phyloP scores from a whole-genome alignment of 495 filamentous ascomycete genomes.

The Xylaria longipes region DNA sequence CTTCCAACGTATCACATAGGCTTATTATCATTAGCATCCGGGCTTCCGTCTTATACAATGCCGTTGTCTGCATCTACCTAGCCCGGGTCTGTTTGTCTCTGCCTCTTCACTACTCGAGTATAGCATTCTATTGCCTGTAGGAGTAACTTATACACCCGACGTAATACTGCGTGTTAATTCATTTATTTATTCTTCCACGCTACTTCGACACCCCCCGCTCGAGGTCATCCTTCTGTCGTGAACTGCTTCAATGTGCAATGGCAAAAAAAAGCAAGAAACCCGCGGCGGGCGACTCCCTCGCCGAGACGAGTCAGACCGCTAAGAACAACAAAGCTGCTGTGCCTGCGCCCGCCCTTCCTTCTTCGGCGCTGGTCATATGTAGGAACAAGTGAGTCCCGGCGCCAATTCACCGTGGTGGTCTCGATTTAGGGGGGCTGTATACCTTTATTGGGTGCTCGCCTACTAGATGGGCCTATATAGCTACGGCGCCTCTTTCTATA shows the following conservation, averaged over 20 bases:
- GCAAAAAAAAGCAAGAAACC: constrained; percentile 56
- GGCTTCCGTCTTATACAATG: constrained; percentile 2
- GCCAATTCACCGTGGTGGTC: constrained; percentile 3
- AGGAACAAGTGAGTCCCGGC: constrained; percentile 67
- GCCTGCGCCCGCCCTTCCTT: constrained; percentile 50
- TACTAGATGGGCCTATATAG: background rate
- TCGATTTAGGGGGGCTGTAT: background rate
- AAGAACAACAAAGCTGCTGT: constrained; percentile 37
- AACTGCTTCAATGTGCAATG: constrained; percentile 41
- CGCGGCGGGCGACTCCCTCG: constrained; percentile 34
- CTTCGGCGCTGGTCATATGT: constrained; percentile 69
- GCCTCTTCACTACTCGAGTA: background rate
- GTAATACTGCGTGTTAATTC: background rate
- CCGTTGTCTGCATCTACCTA: background rate
- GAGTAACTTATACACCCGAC: background rate
- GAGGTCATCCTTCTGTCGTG: background rate
- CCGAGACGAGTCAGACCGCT: constrained; percentile 31
- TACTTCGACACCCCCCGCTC: background rate
- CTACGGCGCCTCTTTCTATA: background rate
- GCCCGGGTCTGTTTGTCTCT: background rate
- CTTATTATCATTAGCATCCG: background rate
- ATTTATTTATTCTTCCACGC: background rate
- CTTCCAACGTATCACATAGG: background rate
- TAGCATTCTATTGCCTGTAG: background rate
- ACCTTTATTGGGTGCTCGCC: background rate